Evolutionary conservation across 305 asterid genomes (phyloP).

Genomic region (Plantago rigida): DNA sequence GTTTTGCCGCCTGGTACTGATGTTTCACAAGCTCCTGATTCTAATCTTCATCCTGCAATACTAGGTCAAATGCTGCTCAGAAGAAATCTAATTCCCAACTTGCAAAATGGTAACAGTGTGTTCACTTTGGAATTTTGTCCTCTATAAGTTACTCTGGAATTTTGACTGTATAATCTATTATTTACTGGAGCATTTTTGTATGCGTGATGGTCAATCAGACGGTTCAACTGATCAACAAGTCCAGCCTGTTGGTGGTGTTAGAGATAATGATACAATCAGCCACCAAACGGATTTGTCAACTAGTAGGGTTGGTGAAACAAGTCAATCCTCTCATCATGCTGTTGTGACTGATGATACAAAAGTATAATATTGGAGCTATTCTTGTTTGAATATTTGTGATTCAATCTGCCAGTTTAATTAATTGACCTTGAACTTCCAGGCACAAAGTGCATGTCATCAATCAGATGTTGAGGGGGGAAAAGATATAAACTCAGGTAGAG

Average conservation of each 20-base stretch:
- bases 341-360: no score
- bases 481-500: no score
- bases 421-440: no score
- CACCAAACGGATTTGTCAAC: slow-evolving; percentile 23
- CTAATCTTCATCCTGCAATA: slow-evolving; percentile 28
- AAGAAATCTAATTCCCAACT: slow-evolving; percentile 25
- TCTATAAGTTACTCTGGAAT: not conserved
- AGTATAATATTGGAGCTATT: no score
- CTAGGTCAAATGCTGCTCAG: slow-evolving; percentile 35
- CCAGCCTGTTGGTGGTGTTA: slow-evolving; percentile 27
- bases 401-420: no score
- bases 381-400: no score
- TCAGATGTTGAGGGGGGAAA: no score
- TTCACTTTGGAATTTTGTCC: slow-evolving; percentile 2
- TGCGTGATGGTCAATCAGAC: slow-evolving; percentile 38
- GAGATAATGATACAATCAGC: slow-evolving; percentile 25
- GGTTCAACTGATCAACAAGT: slow-evolving; percentile 33
- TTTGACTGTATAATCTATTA: not conserved
- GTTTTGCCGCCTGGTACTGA: slow-evolving; percentile 31
- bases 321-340: slow-evolving; percentile 7
- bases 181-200: slow-evolving; percentile 17
- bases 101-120: slow-evolving; percentile 37
- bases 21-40: slow-evolving; percentile 33
- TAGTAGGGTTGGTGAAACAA: slow-evolving; percentile 24
- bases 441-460: no score